phyloP scores from a whole-genome alignment of 352 stramenopile species.

The Phytophthora foliorum region DNA sequence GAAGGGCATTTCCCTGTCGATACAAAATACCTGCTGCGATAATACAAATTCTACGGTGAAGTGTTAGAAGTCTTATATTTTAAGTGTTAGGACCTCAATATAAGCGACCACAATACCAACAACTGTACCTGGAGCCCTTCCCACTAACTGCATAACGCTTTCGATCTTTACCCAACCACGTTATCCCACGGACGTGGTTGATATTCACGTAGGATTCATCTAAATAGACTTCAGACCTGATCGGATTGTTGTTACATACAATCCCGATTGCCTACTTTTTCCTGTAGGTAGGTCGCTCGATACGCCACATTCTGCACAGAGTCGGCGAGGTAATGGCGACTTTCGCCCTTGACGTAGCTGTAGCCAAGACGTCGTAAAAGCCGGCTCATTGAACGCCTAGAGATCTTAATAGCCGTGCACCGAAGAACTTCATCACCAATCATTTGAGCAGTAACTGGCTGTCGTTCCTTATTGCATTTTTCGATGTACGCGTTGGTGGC shows the following conservation, averaged over 20 bases:
- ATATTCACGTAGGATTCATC: slow-evolving; percentile 4
- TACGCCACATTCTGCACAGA: no score
- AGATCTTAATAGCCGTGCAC: no score
- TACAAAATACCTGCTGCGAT: not conserved
- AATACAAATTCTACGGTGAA: not conserved
- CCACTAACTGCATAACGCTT: not conserved
- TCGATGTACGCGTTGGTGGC: no score
- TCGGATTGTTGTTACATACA: not conserved
- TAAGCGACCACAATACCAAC: not conserved
- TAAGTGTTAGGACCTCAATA: not conserved
- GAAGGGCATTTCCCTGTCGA: not conserved
- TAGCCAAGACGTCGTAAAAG: no score
- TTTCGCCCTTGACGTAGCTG: no score
- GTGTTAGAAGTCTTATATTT: no score
- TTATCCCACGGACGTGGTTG: not conserved
- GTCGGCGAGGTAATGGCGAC: no score
- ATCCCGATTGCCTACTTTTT: not conserved
- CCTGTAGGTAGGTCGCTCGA: no score
- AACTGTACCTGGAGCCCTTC: not conserved
- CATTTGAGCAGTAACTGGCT: no score
- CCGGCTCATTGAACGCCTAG: no score
- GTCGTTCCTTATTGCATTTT: no score
- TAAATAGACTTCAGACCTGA: not conserved
- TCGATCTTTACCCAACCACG: not conserved
- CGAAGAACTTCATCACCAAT: no score